Base-by-base conservation (phyloP, 2,329 filamentous ascomycete genomes). In the Aspergillus quadrilineatus region DNA sequence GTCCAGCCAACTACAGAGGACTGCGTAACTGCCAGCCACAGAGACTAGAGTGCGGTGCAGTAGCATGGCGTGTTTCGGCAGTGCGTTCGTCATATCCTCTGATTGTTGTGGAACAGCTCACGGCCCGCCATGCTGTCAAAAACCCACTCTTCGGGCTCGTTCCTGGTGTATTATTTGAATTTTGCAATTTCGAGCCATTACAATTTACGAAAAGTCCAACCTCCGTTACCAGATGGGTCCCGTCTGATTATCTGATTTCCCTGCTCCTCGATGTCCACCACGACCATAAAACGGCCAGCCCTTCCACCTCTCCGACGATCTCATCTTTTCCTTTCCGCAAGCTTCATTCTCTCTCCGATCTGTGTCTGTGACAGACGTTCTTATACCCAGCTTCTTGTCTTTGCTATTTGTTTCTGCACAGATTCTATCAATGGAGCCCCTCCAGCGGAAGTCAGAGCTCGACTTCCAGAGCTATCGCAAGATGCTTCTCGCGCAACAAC, bases 381-480 rank as follows among this genome's bases (percentile, higher is more conserved):
- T 46, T 37, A 50, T 22, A 54, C 39, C 46, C 39, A 22, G 5
- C 26, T 53, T 12, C 44, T 29, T 22, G 46, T 42, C 41, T 49
- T 36, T 42, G 14, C 29, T 41, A 36, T 37, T 36, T 28, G 28
- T 26, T n/a, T 22, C 22, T 43, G 22, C 39, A 37, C 43, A 55
- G 37, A 28, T 17, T 50, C 32, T 29, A 28, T 46, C 63, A 56
- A 66, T 66, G 64, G 63, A 66, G 41, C 53, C 58, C 41, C 50
- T 64, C 39, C 50, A 58, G 48, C 59, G 60, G 46, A 66, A 66
- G 56, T 55, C 66, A 14, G 70, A 70, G 60, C 53, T 66, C 28
- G 62, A 65, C 60, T 69, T 64, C 53, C 58, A 65, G 14, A 60
- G 55, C 60, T 57, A 62, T 57, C 55, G 58, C 50, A 60, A 65